These are phyloP conservation scores for Puccinia novopanici DNA, from an alignment of 1,284 basidiomycete species.

Conservation along the genomic window DNA sequence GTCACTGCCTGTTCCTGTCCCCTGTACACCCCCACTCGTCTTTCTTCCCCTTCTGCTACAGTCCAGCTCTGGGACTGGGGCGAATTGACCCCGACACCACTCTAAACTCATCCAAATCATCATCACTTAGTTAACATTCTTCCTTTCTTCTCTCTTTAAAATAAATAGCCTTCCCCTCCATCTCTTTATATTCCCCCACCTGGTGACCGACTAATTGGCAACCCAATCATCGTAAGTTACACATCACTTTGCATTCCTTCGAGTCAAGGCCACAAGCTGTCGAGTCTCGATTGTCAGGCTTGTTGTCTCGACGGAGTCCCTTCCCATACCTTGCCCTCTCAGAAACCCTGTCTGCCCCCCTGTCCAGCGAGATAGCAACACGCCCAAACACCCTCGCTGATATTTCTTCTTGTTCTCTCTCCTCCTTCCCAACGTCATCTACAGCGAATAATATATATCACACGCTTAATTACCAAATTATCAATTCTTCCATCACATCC, in stretches of 20 bases:
- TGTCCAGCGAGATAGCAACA: neutral
- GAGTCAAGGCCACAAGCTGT: neutral
- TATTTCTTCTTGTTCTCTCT: neutral
- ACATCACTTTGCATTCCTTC: neutral
- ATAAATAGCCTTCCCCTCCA: neutral
- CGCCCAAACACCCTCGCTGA: neutral
- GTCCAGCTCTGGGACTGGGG: neutral
- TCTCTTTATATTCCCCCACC: neutral
- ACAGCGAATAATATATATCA: neutral
- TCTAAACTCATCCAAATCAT: neutral
- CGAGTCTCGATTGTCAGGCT: neutral
- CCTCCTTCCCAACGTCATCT: neutral
- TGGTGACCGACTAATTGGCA: too few relatives aligned
- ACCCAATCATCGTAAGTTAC: neutral
- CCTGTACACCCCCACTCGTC: neutral
- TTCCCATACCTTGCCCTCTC: neutral
- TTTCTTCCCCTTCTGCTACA: neutral
- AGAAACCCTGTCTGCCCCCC: neutral
- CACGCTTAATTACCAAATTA: neutral
- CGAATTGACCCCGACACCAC: neutral
- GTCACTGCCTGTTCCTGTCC: neutral
- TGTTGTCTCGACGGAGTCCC: neutral
- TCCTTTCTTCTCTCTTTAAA: neutral
- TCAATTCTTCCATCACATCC: slow-evolving; percentile 12
- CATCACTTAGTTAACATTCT: too few relatives aligned